Evolutionary conservation across 768 basidiomycete genomes (phyloP).

Genomic region (Myochromella boudieri): DNA sequence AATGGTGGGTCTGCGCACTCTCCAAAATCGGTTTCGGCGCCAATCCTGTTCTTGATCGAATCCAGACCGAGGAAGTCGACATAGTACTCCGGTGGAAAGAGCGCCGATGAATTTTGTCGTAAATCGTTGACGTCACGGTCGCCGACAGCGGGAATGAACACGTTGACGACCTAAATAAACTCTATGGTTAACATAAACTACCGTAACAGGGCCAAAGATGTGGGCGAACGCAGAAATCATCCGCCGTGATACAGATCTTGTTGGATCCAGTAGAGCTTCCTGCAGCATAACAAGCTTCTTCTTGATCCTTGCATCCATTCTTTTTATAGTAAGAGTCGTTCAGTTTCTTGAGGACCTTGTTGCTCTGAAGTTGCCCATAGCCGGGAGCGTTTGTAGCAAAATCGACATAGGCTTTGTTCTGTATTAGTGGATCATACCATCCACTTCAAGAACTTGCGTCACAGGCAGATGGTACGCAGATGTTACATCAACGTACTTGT

Average conservation of each 20-base stretch:
- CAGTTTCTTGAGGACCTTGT: constrained; percentile 43
- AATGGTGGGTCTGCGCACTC: constrained; percentile 49
- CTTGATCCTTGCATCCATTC: constrained; percentile 55
- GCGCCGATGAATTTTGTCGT: constrained; percentile 49
- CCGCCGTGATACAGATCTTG: constrained; percentile 47
- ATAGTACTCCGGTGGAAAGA: constrained; percentile 61
- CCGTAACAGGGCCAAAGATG: not conserved
- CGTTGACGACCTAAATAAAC: constrained; percentile 39
- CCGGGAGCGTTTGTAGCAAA: constrained; percentile 65
- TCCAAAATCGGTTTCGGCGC: constrained; percentile 46
- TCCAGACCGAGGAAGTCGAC: constrained; percentile 41
- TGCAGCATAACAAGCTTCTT: constrained; percentile 56
- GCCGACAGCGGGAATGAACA: constrained; percentile 52
- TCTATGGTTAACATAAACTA: not conserved
- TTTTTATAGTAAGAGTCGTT: constrained; percentile 46
- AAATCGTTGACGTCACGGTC: constrained; percentile 56
- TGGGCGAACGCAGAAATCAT: constrained; percentile 53
- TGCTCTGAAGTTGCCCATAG: constrained; percentile 60
- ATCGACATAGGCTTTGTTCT: constrained; percentile 57
- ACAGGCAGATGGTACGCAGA: constrained; percentile 3
- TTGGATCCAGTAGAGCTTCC: constrained; percentile 46
- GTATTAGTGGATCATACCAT: constrained; percentile 66
- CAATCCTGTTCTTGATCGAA: constrained; percentile 46
- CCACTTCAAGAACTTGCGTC: constrained; percentile 37
- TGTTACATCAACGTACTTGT: constrained; percentile 39